A percentile compares a stretch with the other conserved stretches of the same genome.
These are phyloP conservation scores for Croton laevigatus DNA, from an alignment of 441 rosid genomes.

Conservation along the genomic window DNA sequence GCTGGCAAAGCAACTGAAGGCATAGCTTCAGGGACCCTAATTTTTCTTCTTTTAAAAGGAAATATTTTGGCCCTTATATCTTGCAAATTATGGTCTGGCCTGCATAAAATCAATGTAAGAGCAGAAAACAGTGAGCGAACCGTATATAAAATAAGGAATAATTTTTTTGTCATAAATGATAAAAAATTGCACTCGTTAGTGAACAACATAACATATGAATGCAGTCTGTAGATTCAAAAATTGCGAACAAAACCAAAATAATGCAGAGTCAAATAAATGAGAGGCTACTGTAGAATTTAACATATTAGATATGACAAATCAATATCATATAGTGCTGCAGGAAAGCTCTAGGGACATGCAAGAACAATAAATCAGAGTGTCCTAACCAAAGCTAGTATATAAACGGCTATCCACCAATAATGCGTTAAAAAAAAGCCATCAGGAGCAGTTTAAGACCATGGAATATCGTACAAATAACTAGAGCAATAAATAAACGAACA, in stretches of 20 bases:
- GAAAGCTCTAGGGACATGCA: background rate
- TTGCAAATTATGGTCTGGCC: slow-evolving; percentile 76
- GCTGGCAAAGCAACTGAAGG: slow-evolving; percentile 46
- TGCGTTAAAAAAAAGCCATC: background rate
- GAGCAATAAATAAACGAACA: background rate
- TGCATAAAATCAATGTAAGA: slow-evolving; percentile 30
- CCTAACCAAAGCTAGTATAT: background rate
- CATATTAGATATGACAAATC: background rate
- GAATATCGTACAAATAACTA: background rate
- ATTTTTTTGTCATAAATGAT: background rate
- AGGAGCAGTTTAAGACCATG: background rate
- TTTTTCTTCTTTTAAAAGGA: slow-evolving; percentile 57
- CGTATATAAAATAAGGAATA: background rate
- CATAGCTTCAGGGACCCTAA: slow-evolving; percentile 48
- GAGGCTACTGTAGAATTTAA: background rate
- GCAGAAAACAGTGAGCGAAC: slow-evolving; percentile 4
- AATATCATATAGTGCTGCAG: background rate
- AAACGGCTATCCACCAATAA: background rate
- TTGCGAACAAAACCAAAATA: slow-evolving; percentile 9
- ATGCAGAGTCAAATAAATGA: slow-evolving; percentile 11
- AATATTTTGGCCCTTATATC: slow-evolving; percentile 65
- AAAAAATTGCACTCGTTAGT: too few species aligned
- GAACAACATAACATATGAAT: slow-evolving; percentile 1
- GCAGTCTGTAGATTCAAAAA: background rate
- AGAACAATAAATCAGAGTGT: background rate